Evolutionary conservation across 805 yeast species (phyloP), one percentile per base, ranked within the genome.

Genomic region (Cyberlindnera amylophila): DNA sequence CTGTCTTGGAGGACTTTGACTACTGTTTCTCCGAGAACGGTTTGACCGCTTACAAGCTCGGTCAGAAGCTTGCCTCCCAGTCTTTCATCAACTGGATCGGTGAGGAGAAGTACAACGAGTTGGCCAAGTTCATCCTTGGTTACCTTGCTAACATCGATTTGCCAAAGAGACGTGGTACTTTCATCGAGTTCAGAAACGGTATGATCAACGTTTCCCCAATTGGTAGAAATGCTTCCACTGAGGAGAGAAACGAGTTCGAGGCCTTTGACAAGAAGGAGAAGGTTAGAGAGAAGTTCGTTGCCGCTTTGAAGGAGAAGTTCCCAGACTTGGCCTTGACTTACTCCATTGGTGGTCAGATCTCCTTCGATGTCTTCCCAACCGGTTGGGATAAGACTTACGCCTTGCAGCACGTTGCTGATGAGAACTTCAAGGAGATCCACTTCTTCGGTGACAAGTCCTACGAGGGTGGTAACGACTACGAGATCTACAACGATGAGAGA

Each of bases 381-480:
- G 99, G 99, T 63, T 93, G 99, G 99, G 99, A 93, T 71, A 93
- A 93, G 80, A 93, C 99, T 49, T 93, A 91, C 75, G 87, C 96
- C 69, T 79, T 93, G 64, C 89, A 84, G 69, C 99, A 91, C 70
- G 90, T 93, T 57, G 87, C 71, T 59, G 67, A 74, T 47, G 96
- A 91, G 69, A 81, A 84, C 53, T 93, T 90, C 73, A 75, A 81
- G 61, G 76, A 79, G 57, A 88, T 93, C 59, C 98, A 93, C 74
- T 93, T 93, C 81, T 93, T 93, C 64, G 99, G 99, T 71, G 99
- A 93, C 78, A 93, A 93, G 78, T 77, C 96, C 53, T 85, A 85
- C 75, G 68, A 81, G 71, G 99, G 99, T 64, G 99, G 99, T 72
- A 93, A 93, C 71, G 99, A 93, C 73, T 93, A 83, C 71, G 99